These are phyloP conservation scores for Penicillium simplicissimum DNA, from an alignment of 495 filamentous ascomycete species.

Conservation along the genomic window DNA sequence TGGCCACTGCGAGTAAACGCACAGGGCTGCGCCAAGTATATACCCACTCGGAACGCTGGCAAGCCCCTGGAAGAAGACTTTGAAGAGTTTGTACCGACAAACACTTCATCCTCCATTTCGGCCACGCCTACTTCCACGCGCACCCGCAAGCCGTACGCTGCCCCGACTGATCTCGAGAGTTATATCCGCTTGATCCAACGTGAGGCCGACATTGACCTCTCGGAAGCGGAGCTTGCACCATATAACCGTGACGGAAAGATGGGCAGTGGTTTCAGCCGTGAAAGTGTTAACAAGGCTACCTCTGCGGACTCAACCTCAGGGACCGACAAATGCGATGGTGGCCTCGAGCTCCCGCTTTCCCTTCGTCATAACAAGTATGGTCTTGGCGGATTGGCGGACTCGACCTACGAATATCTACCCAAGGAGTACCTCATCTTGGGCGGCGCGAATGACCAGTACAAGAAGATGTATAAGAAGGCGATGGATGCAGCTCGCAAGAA, in stretches of 20 bases:
- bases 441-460: constrained; percentile 78
- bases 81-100: background rate
- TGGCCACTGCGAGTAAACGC: constrained; percentile 85
- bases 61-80: constrained; percentile 3
- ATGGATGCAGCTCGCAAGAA: constrained; percentile 69
- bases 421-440: constrained; percentile 79
- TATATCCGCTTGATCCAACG: constrained; percentile 28
- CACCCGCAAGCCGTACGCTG: constrained; percentile 19
- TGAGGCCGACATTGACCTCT: constrained; percentile 20
- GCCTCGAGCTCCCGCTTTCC: constrained; percentile 28
- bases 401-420: constrained; percentile 92
- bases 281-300: background rate
- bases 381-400: constrained; percentile 85
- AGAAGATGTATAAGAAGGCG: constrained; percentile 73
- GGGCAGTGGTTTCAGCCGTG: background rate
- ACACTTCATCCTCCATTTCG: background rate
- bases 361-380: constrained; percentile 53
- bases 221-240: constrained; percentile 30
- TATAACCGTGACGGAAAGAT: constrained; percentile 12
- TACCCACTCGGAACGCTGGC: constrained; percentile 10
- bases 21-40: constrained; percentile 57
- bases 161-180: constrained; percentile 31
- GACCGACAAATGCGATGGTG: constrained; percentile 31
- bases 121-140: constrained; percentile 1
- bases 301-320: background rate